Evolutionary conservation across 441 rosid species (phyloP).

Genomic region (Jatropha multifida): DNA sequence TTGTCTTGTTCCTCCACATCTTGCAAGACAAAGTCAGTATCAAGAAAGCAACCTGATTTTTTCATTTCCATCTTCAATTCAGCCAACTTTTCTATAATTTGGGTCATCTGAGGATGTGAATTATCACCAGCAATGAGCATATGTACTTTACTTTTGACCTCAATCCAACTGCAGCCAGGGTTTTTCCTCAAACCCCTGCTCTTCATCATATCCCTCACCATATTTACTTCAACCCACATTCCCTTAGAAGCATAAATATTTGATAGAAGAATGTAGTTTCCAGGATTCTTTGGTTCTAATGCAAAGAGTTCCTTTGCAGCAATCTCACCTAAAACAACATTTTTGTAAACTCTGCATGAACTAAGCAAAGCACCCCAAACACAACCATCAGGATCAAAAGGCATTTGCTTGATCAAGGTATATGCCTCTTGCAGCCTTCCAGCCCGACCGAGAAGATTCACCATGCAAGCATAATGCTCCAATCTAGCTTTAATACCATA

Average conservation of each 20-base stretch:
- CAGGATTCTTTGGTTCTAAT: slow-evolving; percentile 24
- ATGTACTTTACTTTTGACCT: slow-evolving; percentile 38
- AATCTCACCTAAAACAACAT: slow-evolving; percentile 26
- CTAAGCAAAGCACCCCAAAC: slow-evolving; percentile 32
- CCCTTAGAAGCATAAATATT: slow-evolving; percentile 30
- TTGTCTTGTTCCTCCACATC: slow-evolving; percentile 69
- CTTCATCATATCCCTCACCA: slow-evolving; percentile 19
- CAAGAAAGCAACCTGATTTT: slow-evolving; percentile 33
- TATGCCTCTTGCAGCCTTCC: slow-evolving; percentile 11
- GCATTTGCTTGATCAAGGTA: slow-evolving; percentile 47
- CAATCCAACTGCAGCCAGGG: slow-evolving; percentile 23
- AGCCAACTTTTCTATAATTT: slow-evolving; percentile 9
- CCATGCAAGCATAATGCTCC: slow-evolving; percentile 70
- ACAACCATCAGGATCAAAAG: slow-evolving; percentile 33
- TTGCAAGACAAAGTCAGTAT: slow-evolving; percentile 54
- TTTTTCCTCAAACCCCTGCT: slow-evolving; percentile 5
- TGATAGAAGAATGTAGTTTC: slow-evolving; percentile 22
- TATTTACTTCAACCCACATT: slow-evolving; percentile 28
- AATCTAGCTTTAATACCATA: slow-evolving; percentile 47
- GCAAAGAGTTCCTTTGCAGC: slow-evolving; percentile 24
- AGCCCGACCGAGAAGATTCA: slow-evolving; percentile 42
- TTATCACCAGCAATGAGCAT: slow-evolving; percentile 14
- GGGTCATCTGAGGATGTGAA: slow-evolving; percentile 10
- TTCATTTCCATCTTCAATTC: slow-evolving; percentile 4
- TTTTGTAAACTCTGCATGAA: slow-evolving; percentile 24